Evolutionary conservation across 768 basidiomycete species (phyloP), one percentile per base, ranked within the genome.

Genomic region (Coprinellus micaceus): DNA sequence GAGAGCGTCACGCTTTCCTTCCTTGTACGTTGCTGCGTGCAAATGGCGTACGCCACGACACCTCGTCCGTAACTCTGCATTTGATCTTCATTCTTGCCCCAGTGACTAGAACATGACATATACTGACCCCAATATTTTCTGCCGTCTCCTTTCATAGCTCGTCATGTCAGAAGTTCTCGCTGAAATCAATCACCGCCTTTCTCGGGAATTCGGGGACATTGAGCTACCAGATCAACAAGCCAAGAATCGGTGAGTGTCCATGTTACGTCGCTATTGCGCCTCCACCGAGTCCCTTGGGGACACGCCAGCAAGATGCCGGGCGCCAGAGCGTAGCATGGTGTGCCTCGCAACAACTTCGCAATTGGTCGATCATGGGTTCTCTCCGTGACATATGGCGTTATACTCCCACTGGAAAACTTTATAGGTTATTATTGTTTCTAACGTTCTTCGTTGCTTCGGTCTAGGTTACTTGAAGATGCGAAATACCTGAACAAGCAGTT

Each of bases 81-180:
- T n/a, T n/a, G n/a, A 13, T 48, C 48, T 56, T 29, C 55, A 56
- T 56, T 44, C 24, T 40, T 39, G n/a, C 45, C 54, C 29, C 22
- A 17, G 45, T 56, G 54, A 56, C 46, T 47, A 47, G 6, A 12
- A 13, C 24, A 26, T 17, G 6, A 19, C 22, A 30, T 5, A 21
- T 50, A 30, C 40, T 15, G 17, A 53, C 54, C 19, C 52, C 52
- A 30, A 58, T 54, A 53, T 52, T 51, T 57, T 43, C 48, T n/a
- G n/a, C 10, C 47, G 30, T 28, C 43, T 56, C 33, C 15, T 50
- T 21, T 39, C 21, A 10, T 67, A 97, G 91, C 83, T 82, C 68
- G 93, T 99, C 67, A 95, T 98, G 91, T 83, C 86, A 33, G 92
- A 98, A 67, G 97, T 98, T 13, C 88, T 98, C 58, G 90, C 90